Evolutionary conservation across 2,329 filamentous ascomycete genomes (phyloP).

Genomic region (Madurella mycetomatis): DNA sequence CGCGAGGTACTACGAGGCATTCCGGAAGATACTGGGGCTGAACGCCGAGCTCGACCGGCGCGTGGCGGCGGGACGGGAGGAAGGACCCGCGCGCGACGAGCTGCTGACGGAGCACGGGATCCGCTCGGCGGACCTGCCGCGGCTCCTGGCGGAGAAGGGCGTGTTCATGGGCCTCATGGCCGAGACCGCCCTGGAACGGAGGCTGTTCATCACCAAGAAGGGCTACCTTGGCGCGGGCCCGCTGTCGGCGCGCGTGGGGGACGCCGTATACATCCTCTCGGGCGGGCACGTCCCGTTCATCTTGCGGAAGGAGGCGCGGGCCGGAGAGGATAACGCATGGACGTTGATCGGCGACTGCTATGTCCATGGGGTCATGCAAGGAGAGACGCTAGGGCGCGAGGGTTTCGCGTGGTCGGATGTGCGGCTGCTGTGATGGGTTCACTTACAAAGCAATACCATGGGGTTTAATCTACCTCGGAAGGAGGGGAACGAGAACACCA

Average conservation of each 20-base stretch:
- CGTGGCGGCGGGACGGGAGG: neutral
- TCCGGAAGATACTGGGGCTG: neutral
- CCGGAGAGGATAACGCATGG: neutral
- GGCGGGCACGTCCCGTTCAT: constrained; percentile 1
- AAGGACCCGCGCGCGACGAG: too few relatives aligned
- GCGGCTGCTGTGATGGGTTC: neutral
- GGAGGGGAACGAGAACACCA: too few relatives aligned
- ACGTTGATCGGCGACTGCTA: neutral
- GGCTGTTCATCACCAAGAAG: constrained; percentile 3
- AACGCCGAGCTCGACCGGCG: neutral
- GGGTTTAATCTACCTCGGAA: too few relatives aligned
- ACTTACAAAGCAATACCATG: too few relatives aligned
- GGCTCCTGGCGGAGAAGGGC: neutral
- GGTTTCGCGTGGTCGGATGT: neutral
- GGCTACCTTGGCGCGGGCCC: neutral
- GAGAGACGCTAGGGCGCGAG: neutral
- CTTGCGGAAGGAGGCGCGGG: neutral
- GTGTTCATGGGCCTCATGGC: neutral
- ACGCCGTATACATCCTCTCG: neutral
- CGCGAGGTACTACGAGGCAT: neutral
- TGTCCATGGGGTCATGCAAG: neutral
- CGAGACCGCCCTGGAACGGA: neutral
- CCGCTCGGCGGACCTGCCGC: neutral
- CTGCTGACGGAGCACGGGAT: neutral
- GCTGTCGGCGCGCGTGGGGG: neutral